These are phyloP conservation scores for Fragilaria radians DNA, from an alignment of 108 stramenopile genomes.

Conservation along the genomic window DNA sequence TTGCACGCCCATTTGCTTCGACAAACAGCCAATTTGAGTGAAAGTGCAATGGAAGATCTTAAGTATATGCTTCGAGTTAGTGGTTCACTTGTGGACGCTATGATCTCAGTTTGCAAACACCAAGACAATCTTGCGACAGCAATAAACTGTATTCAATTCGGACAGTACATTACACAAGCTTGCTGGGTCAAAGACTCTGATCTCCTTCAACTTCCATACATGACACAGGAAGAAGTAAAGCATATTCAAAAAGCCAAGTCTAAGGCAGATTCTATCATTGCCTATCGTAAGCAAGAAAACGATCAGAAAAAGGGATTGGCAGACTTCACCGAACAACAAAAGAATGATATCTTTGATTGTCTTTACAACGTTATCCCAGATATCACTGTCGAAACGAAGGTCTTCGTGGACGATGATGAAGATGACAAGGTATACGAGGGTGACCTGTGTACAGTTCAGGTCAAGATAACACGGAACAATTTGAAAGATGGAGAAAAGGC, in stretches of 20 bases:
- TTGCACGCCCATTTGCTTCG: conserved; percentile 87
- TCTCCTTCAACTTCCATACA: conserved; percentile 88
- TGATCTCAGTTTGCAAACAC: conserved; percentile 92
- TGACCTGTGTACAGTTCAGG: conserved; percentile 89
- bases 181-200: conserved; percentile 85
- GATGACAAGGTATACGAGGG: conserved; percentile 93
- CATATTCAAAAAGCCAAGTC: conserved; percentile 62
- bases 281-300: conserved; percentile 71
- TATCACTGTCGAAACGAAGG: conserved; percentile 65
- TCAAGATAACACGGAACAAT: conserved; percentile 88
- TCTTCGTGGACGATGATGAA: conserved; percentile 95
- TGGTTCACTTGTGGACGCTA: conserved; percentile 87
- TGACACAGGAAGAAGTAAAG: conserved; percentile 71
- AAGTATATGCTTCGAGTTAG: conserved; percentile 79
- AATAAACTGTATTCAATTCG: conserved; percentile 83
- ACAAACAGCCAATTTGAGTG: conserved; percentile 37
- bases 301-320: conserved; percentile 83
- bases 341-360: conserved; percentile 74
- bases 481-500: conserved; percentile 80
- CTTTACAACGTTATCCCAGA: conserved; percentile 74
- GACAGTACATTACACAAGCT: conserved; percentile 89
- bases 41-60: conserved; percentile 56
- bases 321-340: conserved; percentile 72
- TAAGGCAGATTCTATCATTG: conserved; percentile 36
- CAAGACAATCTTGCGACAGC: conserved; percentile 83